A percentile compares a stretch with the other conserved stretches of the same genome.
Evolutionary conservation across 1,284 basidiomycete species (phyloP).

Genomic region (Ceratobasidium theobromae): DNA sequence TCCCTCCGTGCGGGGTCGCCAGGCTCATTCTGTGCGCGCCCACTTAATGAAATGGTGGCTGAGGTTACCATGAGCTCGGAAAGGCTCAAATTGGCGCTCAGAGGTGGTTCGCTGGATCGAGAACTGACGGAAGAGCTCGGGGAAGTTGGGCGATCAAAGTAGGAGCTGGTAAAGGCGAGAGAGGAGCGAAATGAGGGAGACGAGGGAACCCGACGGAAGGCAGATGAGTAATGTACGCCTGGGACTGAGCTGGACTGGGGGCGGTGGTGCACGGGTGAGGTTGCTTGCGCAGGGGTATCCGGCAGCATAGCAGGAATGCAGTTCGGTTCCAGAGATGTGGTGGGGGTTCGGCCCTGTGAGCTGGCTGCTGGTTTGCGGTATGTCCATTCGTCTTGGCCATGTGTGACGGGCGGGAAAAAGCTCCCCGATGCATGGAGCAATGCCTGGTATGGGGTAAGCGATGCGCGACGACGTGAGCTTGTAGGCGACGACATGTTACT

Average conservation of each 20-base stretch:
- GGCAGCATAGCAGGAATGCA: background rate
- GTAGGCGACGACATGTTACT: slow-evolving; percentile 1
- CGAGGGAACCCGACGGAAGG: slow-evolving; percentile 11
- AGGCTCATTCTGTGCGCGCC: background rate
- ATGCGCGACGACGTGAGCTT: slow-evolving; percentile 13
- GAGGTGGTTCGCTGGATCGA: background rate
- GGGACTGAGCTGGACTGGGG: background rate
- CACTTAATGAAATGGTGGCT: background rate
- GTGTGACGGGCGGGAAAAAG: slow-evolving; percentile 4
- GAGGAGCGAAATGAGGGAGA: slow-evolving; percentile 19
- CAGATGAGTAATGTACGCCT: slow-evolving; percentile 14
- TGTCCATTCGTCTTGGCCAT: slow-evolving; percentile 9
- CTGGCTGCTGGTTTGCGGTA: background rate
- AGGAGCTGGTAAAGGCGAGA: background rate
- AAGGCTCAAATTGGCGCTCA: slow-evolving; percentile 5
- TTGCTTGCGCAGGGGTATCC: background rate
- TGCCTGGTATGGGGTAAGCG: slow-evolving; percentile 10
- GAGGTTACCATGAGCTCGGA: background rate
- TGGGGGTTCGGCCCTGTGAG: background rate
- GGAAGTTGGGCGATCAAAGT: slow-evolving; percentile 25
- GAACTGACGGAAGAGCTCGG: slow-evolving; percentile 19
- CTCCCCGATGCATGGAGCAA: slow-evolving; percentile 7
- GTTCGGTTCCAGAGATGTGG: background rate
- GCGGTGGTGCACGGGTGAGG: background rate
- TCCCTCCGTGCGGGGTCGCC: slow-evolving; percentile 11